These are phyloP conservation scores for Globisporangium nunn DNA, from an alignment of 352 stramenopile species.

Conservation along the genomic window DNA sequence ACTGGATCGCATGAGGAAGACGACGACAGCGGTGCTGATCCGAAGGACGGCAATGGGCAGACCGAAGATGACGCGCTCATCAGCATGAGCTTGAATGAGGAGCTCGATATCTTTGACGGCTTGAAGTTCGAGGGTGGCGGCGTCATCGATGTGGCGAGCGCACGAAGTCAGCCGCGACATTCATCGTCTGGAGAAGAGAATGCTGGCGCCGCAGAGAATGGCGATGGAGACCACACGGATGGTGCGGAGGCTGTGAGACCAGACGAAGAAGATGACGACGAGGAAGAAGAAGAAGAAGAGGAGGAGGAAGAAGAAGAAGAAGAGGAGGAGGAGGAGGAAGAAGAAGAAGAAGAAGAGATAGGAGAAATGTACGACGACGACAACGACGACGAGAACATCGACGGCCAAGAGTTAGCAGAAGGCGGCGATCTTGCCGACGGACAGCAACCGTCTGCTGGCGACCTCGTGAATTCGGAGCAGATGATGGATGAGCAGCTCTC, in stretches of 20 bases:
- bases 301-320: constrained; percentile 49
- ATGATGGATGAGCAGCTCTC: constrained; percentile 1
- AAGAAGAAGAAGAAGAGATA: constrained; percentile 34
- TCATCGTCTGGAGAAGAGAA: constrained; percentile 12
- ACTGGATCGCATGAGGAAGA: not conserved
- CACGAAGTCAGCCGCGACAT: constrained; percentile 11
- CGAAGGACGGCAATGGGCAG: constrained; percentile 5
- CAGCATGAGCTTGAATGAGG: constrained; percentile 67
- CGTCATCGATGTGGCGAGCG: constrained; percentile 67
- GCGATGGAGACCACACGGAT: constrained; percentile 23
- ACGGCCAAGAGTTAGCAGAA: constrained; percentile 8
- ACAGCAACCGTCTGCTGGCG: not conserved
- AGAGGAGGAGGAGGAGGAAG: constrained; percentile 4
- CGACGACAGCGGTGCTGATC: constrained; percentile 3
- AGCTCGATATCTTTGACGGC: constrained; percentile 80
- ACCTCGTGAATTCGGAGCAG: not conserved
- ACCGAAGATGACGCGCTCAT: constrained; percentile 54
- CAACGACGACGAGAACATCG: constrained; percentile 40
- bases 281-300: constrained; percentile 35
- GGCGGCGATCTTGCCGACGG: constrained; percentile 1
- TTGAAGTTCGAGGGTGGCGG: constrained; percentile 83
- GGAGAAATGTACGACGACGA: constrained; percentile 53
- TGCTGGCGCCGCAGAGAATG: constrained; percentile 13
- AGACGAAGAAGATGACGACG: constrained; percentile 33
- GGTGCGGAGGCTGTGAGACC: constrained; percentile 27